Evolutionary conservation across 495 filamentous ascomycete genomes (phyloP), one percentile per base, ranked within the genome.

Genomic region (Penicillium lagena): DNA sequence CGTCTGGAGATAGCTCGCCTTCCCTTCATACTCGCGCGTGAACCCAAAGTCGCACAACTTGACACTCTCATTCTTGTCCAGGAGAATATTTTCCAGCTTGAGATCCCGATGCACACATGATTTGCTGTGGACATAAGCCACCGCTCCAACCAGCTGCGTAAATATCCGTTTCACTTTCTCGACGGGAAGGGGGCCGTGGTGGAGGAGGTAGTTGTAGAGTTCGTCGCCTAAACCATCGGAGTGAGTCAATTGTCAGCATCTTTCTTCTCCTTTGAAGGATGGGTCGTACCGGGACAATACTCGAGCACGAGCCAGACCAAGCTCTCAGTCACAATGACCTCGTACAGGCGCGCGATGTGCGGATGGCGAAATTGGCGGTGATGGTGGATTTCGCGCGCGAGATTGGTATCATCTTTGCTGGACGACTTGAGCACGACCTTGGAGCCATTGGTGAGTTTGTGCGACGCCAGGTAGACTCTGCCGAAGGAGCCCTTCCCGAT

Each of bases 21-120:
- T 93, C 22, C 90, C 90, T 59, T 96, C 90, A 62, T 98, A 98
- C 64, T 98, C 93, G 46, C 93, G 76, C 9, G 93, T 98, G 59
- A 98, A 98, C 8, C 93, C 93, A 65, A 98, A 98, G 59, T 98
- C 93, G 60, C 90, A 93, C n/a, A 98, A 74, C 70, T 98, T 98
- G 51, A 98, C 93, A 59, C 97, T 96, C 56, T 90, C 91, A 54
- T 96, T 75, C 64, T 96, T 97, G 69, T 98, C 93, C 43, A 98
- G 78, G 32, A 98, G 72, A 37, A 98, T 96, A 52, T 98, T 98
- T 62, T 98, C 93, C 47, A 98, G 75, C 66, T 98, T 98, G 10
- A 98, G 71, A 59, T 98, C 93, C 39, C 93, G 87, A 66, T 98
- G 93, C 32, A 97, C 94, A 59, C 93, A 98, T 7, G 86, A 89